A percentile compares a stretch with the other conserved stretches of the same genome.
Conservation (phyloP, 2,329 filamentous ascomycete species). For the Colletotrichum sp. region DNA sequence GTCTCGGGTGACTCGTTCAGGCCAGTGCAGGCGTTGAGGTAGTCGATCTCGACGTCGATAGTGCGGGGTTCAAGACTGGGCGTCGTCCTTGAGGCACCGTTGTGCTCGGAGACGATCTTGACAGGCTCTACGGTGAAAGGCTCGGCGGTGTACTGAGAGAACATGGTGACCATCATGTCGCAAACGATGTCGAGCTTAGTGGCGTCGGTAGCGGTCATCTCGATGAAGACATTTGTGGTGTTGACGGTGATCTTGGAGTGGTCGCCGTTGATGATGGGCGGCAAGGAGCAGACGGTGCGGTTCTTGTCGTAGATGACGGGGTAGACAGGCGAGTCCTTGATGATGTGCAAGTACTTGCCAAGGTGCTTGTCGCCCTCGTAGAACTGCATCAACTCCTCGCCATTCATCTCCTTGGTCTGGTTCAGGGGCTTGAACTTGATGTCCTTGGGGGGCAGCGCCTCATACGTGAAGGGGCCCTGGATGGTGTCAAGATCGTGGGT, state of each 20-base stretch:
- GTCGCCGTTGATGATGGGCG: slow-evolving; percentile 96
- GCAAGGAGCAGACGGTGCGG: slow-evolving; percentile 86
- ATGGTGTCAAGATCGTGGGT: slow-evolving; percentile 96
- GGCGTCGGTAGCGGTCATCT: slow-evolving; percentile 93
- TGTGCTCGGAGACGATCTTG: slow-evolving; percentile 91
- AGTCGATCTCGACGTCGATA: slow-evolving; percentile 85
- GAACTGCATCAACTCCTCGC: slow-evolving; percentile 87
- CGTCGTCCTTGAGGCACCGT: slow-evolving; percentile 79
- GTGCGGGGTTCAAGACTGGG: slow-evolving; percentile 80
- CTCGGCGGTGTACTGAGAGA: slow-evolving; percentile 87
- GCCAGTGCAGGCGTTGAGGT: slow-evolving; percentile 92
- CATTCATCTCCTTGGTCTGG: slow-evolving; percentile 88
- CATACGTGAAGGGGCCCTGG: slow-evolving; percentile 94
- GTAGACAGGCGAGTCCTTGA: slow-evolving; percentile 91
- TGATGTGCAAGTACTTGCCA: slow-evolving; percentile 90
- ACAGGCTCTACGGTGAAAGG: slow-evolving; percentile 93
- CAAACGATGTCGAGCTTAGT: slow-evolving; percentile 97
- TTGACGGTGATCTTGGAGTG: slow-evolving; percentile 94
- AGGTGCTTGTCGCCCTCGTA: slow-evolving; percentile 96
- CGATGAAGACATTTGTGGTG: slow-evolving; percentile 94
- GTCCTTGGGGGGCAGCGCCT: slow-evolving; percentile 87
- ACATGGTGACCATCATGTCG: slow-evolving; percentile 97
- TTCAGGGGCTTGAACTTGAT: slow-evolving; percentile 93
- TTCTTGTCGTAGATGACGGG: slow-evolving; percentile 95
- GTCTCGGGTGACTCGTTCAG: slow-evolving; percentile 75